A percentile compares a stretch with the other conserved stretches of the same genome.
These are phyloP conservation scores for Haematococcus sp. DNA, from an alignment of 139 green algal genomes.

Conservation along the genomic window DNA sequence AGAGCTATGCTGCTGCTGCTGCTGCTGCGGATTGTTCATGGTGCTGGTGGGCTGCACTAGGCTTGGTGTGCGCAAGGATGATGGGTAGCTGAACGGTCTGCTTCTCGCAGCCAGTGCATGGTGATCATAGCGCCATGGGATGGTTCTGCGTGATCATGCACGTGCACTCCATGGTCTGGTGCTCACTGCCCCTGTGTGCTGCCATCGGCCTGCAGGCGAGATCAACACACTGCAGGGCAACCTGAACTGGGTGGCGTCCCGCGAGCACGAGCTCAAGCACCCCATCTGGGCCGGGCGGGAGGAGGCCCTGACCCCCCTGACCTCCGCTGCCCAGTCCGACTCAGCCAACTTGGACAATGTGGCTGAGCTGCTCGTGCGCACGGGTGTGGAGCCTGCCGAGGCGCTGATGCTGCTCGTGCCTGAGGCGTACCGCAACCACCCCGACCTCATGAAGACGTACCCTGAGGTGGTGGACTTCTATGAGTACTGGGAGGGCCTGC, in stretches of 20 bases:
- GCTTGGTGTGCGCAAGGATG: background rate
- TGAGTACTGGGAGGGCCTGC: constrained; percentile 96
- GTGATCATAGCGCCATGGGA: no score
- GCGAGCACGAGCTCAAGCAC: constrained; percentile 83
- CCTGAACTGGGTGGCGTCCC: constrained; percentile 97
- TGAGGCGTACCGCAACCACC: constrained; percentile 77
- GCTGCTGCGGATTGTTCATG: background rate
- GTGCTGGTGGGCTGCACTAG: background rate
- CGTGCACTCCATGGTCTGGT: no score
- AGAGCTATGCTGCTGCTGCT: no score
- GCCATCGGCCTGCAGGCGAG: constrained; percentile 63
- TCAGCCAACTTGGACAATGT: constrained; percentile 95
- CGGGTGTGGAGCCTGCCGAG: constrained; percentile 74
- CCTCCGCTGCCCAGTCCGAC: constrained; percentile 80
- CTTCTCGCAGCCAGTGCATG: background rate
- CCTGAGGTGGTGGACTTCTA: constrained; percentile 85
- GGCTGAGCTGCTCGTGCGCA: constrained; percentile 86
- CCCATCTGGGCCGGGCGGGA: constrained; percentile 90
- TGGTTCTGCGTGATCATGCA: no score
- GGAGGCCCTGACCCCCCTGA: constrained; percentile 86
- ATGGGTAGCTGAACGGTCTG: background rate
- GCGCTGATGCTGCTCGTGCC: constrained; percentile 95
- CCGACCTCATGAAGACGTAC: constrained; percentile 79
- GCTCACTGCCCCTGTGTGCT: background rate
- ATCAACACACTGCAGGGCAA: constrained; percentile 99